Evolutionary conservation across 169 alveolate species (phyloP), one percentile per base, ranked within the genome.

Genomic region (Cryptosporidium bovis): DNA sequence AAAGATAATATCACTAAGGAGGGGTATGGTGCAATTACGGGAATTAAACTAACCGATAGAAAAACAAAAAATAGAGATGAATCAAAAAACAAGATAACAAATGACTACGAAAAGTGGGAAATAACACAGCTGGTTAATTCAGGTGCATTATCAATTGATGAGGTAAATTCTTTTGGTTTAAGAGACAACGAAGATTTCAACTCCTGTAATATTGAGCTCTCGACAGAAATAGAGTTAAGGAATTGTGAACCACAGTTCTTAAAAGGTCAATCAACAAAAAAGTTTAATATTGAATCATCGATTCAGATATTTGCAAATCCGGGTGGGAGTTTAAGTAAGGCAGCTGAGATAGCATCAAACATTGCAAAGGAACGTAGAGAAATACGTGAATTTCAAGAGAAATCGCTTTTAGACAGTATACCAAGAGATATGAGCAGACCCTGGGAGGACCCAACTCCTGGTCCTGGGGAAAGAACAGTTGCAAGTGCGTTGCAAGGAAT

Each of bases 181-280:
- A 24, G 34, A 24, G 69, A 44, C 12, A 18, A 5, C 12, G 50
- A 24, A 10, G 62, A 77, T n/a, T 13, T 16, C 15, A 16, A 36
- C 24, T 20, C 33, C 13, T 53, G 40, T 48, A 44, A 15, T 24
- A 55, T 77, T 20, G 87, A 77, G 71, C 27, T 62, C 2, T 77
- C 87, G 1, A 62, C 93, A 4, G 98, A 97, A 82, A 91, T 97
- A 18, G 99, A 97, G 84, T 92, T 97, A 55, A 94, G 95, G 83
- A 98, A 97, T 20, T 96, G 93, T 68, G 98, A 96, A 48, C 98
- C 99, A 31, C 95, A 97, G 10, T 98, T 98, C 92, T 94, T 97
- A 16, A 95, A 96, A 58, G 99, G 99, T 5, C 96, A 97, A 83
- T 97, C 99, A 3, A 94, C 98, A 8, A 95, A 95, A 82, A 77